Percentiles rank a stretch among this genome's conserved stretches.
These are phyloP conservation scores for Puccinia hordei DNA, from an alignment of 1,284 basidiomycete genomes.

Conservation along the genomic window DNA sequence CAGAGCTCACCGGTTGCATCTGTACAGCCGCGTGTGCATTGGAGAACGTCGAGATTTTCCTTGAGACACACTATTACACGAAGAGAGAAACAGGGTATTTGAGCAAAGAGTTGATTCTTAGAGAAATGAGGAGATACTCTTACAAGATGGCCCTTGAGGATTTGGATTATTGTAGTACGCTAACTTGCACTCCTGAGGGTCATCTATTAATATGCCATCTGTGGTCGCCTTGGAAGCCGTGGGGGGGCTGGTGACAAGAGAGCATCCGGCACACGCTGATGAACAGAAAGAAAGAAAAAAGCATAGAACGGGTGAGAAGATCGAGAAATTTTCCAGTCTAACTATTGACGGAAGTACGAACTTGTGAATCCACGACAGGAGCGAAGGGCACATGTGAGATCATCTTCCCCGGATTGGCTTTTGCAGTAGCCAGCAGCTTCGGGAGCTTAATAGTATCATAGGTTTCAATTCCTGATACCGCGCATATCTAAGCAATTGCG, in stretches of 20 bases:
- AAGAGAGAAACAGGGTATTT: not conserved
- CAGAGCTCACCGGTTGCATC: not conserved
- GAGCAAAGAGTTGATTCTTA: not conserved
- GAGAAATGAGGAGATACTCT: not conserved
- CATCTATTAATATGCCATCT: not conserved
- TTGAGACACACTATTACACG: not conserved
- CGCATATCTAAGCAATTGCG: not conserved
- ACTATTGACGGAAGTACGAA: not conserved
- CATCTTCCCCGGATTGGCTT: not conserved
- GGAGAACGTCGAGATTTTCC: not conserved
- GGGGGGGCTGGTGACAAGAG: constrained; percentile 5
- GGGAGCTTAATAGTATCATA: not conserved
- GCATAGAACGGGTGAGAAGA: not conserved
- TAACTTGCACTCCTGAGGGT: not conserved
- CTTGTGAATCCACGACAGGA: not conserved
- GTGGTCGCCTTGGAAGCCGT: not conserved
- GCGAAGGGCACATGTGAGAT: not conserved
- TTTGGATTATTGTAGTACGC: not conserved
- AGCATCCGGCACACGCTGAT: not conserved
- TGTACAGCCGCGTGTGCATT: not conserved
- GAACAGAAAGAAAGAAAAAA: not conserved
- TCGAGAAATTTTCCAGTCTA: not conserved
- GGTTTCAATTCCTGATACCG: not conserved
- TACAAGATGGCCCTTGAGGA: not conserved
- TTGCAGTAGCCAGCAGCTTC: constrained; percentile 2